Conservation (phyloP, 148 eudicot species). For the Chenopodium formosanum region DNA sequence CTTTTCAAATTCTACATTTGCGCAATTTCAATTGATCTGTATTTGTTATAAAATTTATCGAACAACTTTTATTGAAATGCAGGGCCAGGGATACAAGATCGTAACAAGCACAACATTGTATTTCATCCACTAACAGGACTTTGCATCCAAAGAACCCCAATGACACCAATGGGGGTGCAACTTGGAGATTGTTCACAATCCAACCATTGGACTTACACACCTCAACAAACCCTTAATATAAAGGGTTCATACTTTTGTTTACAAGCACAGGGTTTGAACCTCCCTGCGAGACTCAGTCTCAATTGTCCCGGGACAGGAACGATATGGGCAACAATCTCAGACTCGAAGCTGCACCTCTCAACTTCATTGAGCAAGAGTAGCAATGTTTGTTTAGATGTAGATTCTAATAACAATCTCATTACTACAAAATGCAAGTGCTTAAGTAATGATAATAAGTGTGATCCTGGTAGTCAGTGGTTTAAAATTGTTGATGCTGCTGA, state of each 20-base stretch:
- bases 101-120: slow-evolving; percentile 41
- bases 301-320: slow-evolving; percentile 40
- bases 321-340: slow-evolving; percentile 65
- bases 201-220: slow-evolving; percentile 53
- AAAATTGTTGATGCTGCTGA: slow-evolving; percentile 49
- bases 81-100: slow-evolving; percentile 51
- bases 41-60: too few species aligned
- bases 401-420: slow-evolving; percentile 37
- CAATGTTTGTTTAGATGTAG: slow-evolving; percentile 63
- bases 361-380: slow-evolving; percentile 34
- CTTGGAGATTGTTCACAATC: slow-evolving; percentile 65
- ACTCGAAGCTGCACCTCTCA: slow-evolving; percentile 76
- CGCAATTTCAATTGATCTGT: too few species aligned
- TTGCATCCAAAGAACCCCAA: slow-evolving; percentile 44
- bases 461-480: slow-evolving; percentile 87
- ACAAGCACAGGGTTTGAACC: slow-evolving; percentile 40
- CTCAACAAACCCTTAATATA: slow-evolving; percentile 41
- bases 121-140: slow-evolving; percentile 79
- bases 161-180: slow-evolving; percentile 28
- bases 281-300: slow-evolving; percentile 42
- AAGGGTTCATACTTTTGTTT: slow-evolving; percentile 56
- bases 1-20: background rate
- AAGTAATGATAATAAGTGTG: slow-evolving; percentile 48
- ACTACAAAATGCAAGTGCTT: slow-evolving; percentile 67
- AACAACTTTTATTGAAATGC: slow-evolving; percentile 23